Evolutionary conservation across 129 eudicot genomes (phyloP).

Genomic region (Artemisia annua): DNA sequence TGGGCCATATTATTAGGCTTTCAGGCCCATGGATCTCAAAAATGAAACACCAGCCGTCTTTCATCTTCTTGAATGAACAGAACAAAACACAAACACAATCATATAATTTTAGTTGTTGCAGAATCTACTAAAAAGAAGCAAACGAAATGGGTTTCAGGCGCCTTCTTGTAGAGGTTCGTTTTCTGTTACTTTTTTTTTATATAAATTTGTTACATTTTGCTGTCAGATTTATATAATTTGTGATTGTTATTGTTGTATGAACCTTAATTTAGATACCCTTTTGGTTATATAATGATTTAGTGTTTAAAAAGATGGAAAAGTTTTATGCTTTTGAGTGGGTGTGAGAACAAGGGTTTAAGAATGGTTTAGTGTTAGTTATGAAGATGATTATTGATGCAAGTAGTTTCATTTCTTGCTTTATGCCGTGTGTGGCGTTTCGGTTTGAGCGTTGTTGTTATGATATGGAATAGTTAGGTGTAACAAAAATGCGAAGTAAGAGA

Average conservation of each 20-base stretch:
- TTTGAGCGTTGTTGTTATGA: not conserved
- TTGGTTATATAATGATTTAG: not conserved
- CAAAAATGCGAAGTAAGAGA: too few species aligned
- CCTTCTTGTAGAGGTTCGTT: conserved; percentile 26
- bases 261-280: conserved; percentile 22
- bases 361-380: conserved; percentile 21
- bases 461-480: too few species aligned
- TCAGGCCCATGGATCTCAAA: conserved; percentile 6
- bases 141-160: conserved; percentile 29
- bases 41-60: conserved; percentile 16
- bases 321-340: not conserved
- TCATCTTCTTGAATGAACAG: not conserved
- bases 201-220: not conserved
- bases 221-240: conserved; percentile 11
- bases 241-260: not conserved
- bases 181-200: not conserved
- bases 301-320: not conserved
- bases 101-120: not conserved
- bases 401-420: too few species aligned
- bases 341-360: conserved; percentile 23
- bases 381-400: not conserved
- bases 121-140: conserved; percentile 10
- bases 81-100: not conserved
- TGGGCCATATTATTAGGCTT: too few species aligned
- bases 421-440: not conserved